Conservation (phyloP, 192 early-diverging fungal genomes). For the Rhizophagus sp. region DNA sequence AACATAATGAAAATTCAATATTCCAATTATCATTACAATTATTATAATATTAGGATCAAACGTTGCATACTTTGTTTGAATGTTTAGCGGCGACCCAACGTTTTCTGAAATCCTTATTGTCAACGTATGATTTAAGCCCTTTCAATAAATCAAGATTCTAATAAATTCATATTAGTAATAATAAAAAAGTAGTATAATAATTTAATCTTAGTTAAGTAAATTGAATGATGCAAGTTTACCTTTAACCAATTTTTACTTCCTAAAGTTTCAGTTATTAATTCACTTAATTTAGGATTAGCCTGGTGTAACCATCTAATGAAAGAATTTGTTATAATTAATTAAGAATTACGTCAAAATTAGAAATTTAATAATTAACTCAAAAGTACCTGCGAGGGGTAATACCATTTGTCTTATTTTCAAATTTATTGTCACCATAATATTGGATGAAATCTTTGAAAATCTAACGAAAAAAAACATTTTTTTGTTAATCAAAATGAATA, state of each 20-base stretch:
- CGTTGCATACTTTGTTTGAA: slow-evolving; percentile 71
- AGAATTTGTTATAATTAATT: slow-evolving; percentile 6
- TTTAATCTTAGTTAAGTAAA: neutral
- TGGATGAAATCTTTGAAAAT: slow-evolving; percentile 92
- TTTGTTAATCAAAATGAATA: neutral
- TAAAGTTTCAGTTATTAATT: slow-evolving; percentile 80
- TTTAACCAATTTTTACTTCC: slow-evolving; percentile 72
- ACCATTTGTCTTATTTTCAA: slow-evolving; percentile 98
- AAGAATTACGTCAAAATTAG: slow-evolving; percentile 16
- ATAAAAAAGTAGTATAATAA: neutral
- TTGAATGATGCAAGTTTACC: neutral
- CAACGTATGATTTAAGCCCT: slow-evolving; percentile 61
- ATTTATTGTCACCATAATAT: slow-evolving; percentile 79
- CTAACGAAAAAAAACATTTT: slow-evolving; percentile 18
- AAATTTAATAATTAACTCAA: neutral
- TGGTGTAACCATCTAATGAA: slow-evolving; percentile 91
- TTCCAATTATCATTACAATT: neutral
- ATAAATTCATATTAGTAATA: neutral
- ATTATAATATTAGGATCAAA: neutral
- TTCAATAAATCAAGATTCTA: slow-evolving; percentile 68
- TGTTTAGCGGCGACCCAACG: slow-evolving; percentile 91
- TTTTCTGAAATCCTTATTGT: slow-evolving; percentile 73
- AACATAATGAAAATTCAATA: neutral
- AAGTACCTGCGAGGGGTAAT: slow-evolving; percentile 80
- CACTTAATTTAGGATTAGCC: slow-evolving; percentile 85